A percentile compares a stretch with the other conserved stretches of the same genome.
These are phyloP conservation scores for Russula griseocarnosa DNA, from an alignment of 768 basidiomycete genomes.

Conservation along the genomic window DNA sequence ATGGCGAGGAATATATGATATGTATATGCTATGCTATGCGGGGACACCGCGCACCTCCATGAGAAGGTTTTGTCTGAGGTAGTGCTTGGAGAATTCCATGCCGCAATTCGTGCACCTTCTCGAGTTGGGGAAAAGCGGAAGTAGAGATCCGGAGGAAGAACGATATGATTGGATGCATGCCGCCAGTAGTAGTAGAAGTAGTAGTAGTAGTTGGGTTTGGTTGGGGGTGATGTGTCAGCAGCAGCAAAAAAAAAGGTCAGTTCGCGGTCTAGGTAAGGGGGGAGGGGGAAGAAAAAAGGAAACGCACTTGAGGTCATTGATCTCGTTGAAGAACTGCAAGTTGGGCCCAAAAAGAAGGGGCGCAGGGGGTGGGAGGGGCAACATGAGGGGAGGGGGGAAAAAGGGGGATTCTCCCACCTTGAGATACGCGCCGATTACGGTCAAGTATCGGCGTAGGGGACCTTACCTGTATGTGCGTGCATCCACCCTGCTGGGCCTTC, in stretches of 20 bases:
- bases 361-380: too few relatives aligned
- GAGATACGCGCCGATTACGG: constrained; percentile 13
- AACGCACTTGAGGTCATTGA: constrained; percentile 39
- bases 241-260: background rate
- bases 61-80: constrained; percentile 40
- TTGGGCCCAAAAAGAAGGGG: background rate
- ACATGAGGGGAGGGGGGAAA: background rate
- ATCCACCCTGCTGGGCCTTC: constrained; percentile 41
- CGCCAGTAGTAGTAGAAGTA: too few relatives aligned
- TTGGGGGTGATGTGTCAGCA: background rate
- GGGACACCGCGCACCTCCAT: constrained; percentile 42
- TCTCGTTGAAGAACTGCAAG: constrained; percentile 41
- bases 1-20: background rate
- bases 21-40: constrained; percentile 24
- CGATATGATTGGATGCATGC: too few relatives aligned
- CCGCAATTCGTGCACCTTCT: constrained; percentile 40
- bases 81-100: constrained; percentile 41
- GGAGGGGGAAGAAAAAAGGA: background rate
- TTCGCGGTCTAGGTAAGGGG: too few relatives aligned
- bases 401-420: constrained; percentile 11
- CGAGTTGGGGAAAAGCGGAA: background rate
- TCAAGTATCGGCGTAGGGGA: constrained; percentile 10
- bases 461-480: constrained; percentile 43
- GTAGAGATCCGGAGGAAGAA: background rate
- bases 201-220: too few relatives aligned